phyloP scores from a whole-genome alignment of 2,329 filamentous ascomycete species.

The Talaromyces sp. region DNA sequence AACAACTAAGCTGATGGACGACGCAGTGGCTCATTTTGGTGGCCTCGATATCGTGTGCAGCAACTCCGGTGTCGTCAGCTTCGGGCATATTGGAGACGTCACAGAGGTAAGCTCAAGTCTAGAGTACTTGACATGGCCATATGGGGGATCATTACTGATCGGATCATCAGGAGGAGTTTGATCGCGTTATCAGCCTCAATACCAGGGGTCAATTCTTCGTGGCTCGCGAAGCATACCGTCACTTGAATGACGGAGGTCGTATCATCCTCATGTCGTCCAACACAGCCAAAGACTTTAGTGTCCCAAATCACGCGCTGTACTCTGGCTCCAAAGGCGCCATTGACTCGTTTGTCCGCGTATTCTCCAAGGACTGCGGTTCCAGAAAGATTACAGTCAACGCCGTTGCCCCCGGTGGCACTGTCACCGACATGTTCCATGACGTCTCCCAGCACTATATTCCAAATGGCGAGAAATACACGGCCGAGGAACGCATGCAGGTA shows the following conservation, averaged over 20 bases:
- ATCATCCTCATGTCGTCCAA: conserved; percentile 74
- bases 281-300: conserved; percentile 64
- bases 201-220: conserved; percentile 74
- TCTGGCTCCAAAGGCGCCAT: conserved; percentile 75
- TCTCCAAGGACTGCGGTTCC: conserved; percentile 65
- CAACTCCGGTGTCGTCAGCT: conserved; percentile 60
- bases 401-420: conserved; percentile 13
- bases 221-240: conserved; percentile 69
- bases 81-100: conserved; percentile 67
- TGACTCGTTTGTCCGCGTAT: conserved; percentile 71
- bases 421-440: conserved; percentile 17
- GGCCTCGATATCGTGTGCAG: conserved; percentile 29
- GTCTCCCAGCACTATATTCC: conserved; percentile 9
- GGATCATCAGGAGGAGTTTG: conserved; percentile 58
- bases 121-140: neutral
- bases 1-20: conserved; percentile 26
- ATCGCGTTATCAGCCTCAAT: conserved; percentile 69
- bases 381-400: conserved; percentile 13
- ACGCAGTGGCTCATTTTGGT: conserved; percentile 28
- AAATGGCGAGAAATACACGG: neutral
- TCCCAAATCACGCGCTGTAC: conserved; percentile 71
- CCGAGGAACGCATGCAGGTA: neutral
- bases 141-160: neutral
- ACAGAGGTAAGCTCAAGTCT: conserved; percentile 42
- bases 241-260: conserved; percentile 66